These are phyloP conservation scores for Capronia americana DNA, from an alignment of 2,329 filamentous ascomycete genomes.

Conservation along the genomic window DNA sequence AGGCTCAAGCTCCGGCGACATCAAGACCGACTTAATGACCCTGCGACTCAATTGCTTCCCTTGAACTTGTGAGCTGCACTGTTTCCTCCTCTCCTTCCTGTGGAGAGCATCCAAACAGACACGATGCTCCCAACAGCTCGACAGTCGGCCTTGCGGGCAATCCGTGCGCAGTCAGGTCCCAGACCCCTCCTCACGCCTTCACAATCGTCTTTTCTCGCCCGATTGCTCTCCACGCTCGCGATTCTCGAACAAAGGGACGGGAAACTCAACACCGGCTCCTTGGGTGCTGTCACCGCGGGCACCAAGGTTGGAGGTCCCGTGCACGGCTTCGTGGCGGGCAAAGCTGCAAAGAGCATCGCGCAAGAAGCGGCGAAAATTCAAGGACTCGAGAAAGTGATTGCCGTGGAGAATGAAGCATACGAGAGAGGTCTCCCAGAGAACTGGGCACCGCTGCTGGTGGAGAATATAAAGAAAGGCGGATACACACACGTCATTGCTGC, in stretches of 20 bases:
- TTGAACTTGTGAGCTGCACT: not conserved
- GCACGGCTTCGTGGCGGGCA: conserved; percentile 86
- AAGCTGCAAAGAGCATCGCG: conserved; percentile 72
- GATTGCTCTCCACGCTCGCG: conserved; percentile 85
- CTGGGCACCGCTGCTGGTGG: conserved; percentile 87
- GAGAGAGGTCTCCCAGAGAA: conserved; percentile 96
- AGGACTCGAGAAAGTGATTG: conserved; percentile 89
- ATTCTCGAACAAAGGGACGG: conserved; percentile 92
- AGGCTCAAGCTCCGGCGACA: conserved; percentile 13
- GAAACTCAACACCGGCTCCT: conserved; percentile 79
- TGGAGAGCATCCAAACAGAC: conserved; percentile 13
- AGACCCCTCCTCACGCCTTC: conserved; percentile 47
- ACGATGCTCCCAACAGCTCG: conserved; percentile 36
- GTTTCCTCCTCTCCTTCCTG: not conserved
- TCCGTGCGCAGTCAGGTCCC: conserved; percentile 52
- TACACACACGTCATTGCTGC: conserved; percentile 91
- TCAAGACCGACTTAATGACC: conserved; percentile 18
- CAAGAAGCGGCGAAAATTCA: conserved; percentile 86
- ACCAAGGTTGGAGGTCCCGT: conserved; percentile 83
- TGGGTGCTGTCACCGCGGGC: conserved; percentile 85
- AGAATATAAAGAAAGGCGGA: conserved; percentile 95
- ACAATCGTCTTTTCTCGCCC: conserved; percentile 64
- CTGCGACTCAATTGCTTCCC: not conserved
- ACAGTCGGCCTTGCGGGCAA: conserved; percentile 50
- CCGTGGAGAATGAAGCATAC: conserved; percentile 86